Evolutionary conservation across 176 grass and related monocot genomes (phyloP), one percentile per base, ranked within the genome.

Genomic region (Eleusine indica): DNA sequence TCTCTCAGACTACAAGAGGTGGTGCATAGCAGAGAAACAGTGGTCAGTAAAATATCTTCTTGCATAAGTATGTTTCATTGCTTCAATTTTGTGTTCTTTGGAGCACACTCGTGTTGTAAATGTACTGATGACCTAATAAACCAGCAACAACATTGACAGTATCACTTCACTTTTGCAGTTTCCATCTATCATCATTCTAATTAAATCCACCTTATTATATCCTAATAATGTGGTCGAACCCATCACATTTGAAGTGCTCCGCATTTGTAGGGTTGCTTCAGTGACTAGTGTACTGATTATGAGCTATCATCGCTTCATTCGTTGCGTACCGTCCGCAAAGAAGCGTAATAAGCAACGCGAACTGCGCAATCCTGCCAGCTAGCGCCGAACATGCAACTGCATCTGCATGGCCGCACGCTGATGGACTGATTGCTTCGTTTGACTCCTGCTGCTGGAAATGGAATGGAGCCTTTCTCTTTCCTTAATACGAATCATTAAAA

Each of bases 221-320:
- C 32, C 32, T 35, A 35, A 35, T 35, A 35, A 46, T 46, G 44
- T 47, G 44, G 7, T 2, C 44, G 11, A 47, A 47, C 7, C 44
- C 44, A 11, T 47, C 44, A 47, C 9, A 47, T 47, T 47, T 47
- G 11, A 47, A 47, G 9, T 44, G 2, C 32, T 35, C 32, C 32
- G 32, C 32, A 35, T 35, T 35, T 35, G 44, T 11, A 47, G n/a
- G 42, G 49, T 74, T 81, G 87, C 82, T 85, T 89, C 63, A 70
- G 52, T 61, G 12, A 25, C n/a, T 10, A 75, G 71, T 4, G 43
- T 42, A 72, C 75, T 72, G 79, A 9, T 35, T 9, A 70, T 44
- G 85, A 74, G 70, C 49, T 3, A 30, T 15, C 46, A 44, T 54
- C 11, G 21, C 19, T 13, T 66, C 13, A 39, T 79, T 37, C 21